Percentiles rank a stretch among this genome's conserved stretches.
phyloP scores from a whole-genome alignment of 176 grass and related monocot species.

The Oropetium thomaeum region DNA sequence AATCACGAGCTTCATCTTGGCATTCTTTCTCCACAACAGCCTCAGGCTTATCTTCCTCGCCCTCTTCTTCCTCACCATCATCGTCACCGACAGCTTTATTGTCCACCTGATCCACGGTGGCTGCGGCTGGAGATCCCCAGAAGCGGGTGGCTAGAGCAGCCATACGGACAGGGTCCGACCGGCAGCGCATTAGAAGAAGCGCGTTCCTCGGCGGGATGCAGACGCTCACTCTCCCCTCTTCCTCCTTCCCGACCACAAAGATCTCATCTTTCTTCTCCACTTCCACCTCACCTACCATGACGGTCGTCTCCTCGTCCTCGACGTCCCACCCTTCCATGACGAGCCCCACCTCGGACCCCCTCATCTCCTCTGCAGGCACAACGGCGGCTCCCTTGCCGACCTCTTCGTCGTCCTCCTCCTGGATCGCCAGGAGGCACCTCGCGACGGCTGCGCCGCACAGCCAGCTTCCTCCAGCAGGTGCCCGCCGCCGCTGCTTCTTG shows the following conservation, averaged over 20 bases:
- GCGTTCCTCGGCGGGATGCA: constrained; percentile 92
- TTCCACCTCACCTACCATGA: constrained; percentile 57
- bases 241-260: constrained; percentile 65
- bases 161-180: constrained; percentile 93
- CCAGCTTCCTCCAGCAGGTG: constrained; percentile 32
- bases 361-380: constrained; percentile 46
- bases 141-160: constrained; percentile 64
- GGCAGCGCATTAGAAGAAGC: constrained; percentile 87
- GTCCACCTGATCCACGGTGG: constrained; percentile 43
- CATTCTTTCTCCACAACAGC: constrained; percentile 10
- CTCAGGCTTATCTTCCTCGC: constrained; percentile 6
- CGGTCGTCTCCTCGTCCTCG: constrained; percentile 42
- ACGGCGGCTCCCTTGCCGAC: constrained; percentile 42
- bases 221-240: constrained; percentile 75
- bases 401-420: constrained; percentile 35
- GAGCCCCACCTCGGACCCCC: constrained; percentile 36
- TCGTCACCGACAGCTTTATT: constrained; percentile 18
- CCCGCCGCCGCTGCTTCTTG: constrained; percentile 32
- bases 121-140: constrained; percentile 74
- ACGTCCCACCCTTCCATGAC: constrained; percentile 54
- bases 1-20: constrained; percentile 24
- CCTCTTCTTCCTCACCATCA: not conserved
- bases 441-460: constrained; percentile 75
- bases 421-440: constrained; percentile 69
- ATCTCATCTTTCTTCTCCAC: constrained; percentile 72